A percentile compares a stretch with the other conserved stretches of the same genome.
These are phyloP conservation scores for Lachancea lanzarotensis DNA, from an alignment of 805 yeast genomes.

Conservation along the genomic window DNA sequence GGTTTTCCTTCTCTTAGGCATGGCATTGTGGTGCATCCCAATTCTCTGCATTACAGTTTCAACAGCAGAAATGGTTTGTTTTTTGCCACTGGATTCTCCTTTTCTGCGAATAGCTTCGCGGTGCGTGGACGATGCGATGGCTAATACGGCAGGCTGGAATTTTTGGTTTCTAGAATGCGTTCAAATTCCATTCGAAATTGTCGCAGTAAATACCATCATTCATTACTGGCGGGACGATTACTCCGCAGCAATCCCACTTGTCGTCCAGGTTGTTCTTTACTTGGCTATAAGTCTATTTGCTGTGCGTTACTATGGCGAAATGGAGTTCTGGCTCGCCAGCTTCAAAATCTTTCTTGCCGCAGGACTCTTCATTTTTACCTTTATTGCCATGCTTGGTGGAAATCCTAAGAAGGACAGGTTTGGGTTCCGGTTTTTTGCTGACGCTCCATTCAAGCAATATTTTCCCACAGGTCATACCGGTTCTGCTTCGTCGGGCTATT, in stretches of 20 bases:
- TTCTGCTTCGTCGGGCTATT: constrained; percentile 43
- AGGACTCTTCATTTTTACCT: constrained; percentile 71
- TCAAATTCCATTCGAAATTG: constrained; percentile 76
- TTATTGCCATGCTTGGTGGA: constrained; percentile 82
- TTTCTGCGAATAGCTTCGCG: constrained; percentile 69
- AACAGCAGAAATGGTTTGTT: constrained; percentile 75
- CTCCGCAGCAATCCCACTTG: constrained; percentile 62
- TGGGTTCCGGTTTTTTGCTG: constrained; percentile 52
- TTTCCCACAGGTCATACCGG: constrained; percentile 41
- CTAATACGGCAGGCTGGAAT: constrained; percentile 73
- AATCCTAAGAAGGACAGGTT: constrained; percentile 62
- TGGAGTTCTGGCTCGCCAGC: constrained; percentile 72
- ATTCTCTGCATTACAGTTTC: constrained; percentile 60
- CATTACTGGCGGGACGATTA: constrained; percentile 79
- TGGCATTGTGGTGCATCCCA: constrained; percentile 63
- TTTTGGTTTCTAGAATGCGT: constrained; percentile 72
- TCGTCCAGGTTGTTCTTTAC: constrained; percentile 58
- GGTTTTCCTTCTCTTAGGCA: constrained; percentile 57
- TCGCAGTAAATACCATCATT: constrained; percentile 69
- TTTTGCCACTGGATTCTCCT: constrained; percentile 70
- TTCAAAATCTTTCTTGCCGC: constrained; percentile 67
- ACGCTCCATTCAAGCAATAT: constrained; percentile 52
- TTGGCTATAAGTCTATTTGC: constrained; percentile 63
- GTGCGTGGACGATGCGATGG: constrained; percentile 69
- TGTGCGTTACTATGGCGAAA: constrained; percentile 70